Evolutionary conservation across 2,329 filamentous ascomycete genomes (phyloP), one percentile per base, ranked within the genome.

Genomic region (Beauveria scarabaeidicola): DNA sequence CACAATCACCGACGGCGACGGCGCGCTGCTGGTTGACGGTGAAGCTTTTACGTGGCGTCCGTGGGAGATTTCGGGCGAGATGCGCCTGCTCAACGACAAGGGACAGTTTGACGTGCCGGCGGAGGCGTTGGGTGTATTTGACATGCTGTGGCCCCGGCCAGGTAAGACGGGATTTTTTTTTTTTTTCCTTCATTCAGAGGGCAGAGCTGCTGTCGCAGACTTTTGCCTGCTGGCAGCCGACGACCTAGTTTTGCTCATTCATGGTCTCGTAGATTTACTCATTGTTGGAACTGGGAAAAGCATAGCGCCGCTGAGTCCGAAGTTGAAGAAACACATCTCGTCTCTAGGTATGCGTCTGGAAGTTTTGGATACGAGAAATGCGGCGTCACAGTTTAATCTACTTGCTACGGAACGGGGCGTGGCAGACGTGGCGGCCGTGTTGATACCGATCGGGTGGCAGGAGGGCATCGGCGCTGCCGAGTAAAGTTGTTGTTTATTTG

Each of bases 351-450:
- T 97, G 66, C 81, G 90, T 60, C 80, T 97, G 5, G 94, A 99
- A 69, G 81, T 97, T 3, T 82, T 93, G 69, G 94, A 97, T 74
- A 97, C 94, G 36, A 81, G 91, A 63, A 97, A 97, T 74, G 94
- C 94, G 9, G 90, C 93, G 1, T 88, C 92, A 38, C 91, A 97
- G 72, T 99, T 94, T 73, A 99, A 99, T 70, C 72, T 99, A 68
- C 76, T 99, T 58, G 93, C 91, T n/a, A 97, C 91, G 19, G 94
- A 99, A 76, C 80, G 94, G 55, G 93, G 94, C 1, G 85, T 94
- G 6, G 81, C 85, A 21, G 88, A 93, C 67, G 86, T 97, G 63
- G 93, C 91, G 29, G 93, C 91, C 2, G 93, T 91, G 10, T 71
- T 99, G 73, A 83, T 97, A 72, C 92, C 92, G 0, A 81, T 94